Base-by-base conservation (phyloP, 148 eudicot species). In the Simmondsia chinensis region DNA sequence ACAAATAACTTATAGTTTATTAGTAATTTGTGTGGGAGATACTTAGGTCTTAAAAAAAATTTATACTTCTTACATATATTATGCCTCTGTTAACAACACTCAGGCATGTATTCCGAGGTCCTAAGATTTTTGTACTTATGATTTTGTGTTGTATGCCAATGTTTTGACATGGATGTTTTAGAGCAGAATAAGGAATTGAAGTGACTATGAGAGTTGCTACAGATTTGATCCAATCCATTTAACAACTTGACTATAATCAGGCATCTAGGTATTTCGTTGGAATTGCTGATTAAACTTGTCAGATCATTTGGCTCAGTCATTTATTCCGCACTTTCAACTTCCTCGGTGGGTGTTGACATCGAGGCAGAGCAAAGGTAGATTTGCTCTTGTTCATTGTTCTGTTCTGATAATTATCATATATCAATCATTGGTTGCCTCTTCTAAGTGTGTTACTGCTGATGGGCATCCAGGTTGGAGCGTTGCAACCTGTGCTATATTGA, bases 291-390 rank as follows among this genome's bases (percentile, higher is more conserved):
- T 21, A 85, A 82, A 74, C 70, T 91, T 57, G 94, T 91, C 54
- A 71, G 83, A 68, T 77, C 77, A 52, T 91, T 91, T 68, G 99
- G 99, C 54, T 74, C 94, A 21, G 63, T 85, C 50, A 83, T 91
- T 37, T 85, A 85, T 69, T 72, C 99, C 31, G 70, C 94, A 40
- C 39, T 91, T 50, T 79, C 95, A 28, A 89, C 86, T 17, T 72
- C 95, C 38, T 76, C 83, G 19, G 95, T 91, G 50, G 99, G 99
- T 20, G 95, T 91, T 10, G 95, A 91, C 65, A 85, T 91, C 52
- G 99, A 91, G 71, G 95, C 95, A 39, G 99, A 91, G 66, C 83
- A 85, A 66, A 91, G 99, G 99, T 91, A 16, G 52, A 19, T 42
- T 30, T 20, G 4, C 36, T 54, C 7, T 8, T 41, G 25, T 20